These are phyloP conservation scores for Capillidium heterosporum DNA, from an alignment of 371 early-diverging fungal species.

Conservation along the genomic window DNA sequence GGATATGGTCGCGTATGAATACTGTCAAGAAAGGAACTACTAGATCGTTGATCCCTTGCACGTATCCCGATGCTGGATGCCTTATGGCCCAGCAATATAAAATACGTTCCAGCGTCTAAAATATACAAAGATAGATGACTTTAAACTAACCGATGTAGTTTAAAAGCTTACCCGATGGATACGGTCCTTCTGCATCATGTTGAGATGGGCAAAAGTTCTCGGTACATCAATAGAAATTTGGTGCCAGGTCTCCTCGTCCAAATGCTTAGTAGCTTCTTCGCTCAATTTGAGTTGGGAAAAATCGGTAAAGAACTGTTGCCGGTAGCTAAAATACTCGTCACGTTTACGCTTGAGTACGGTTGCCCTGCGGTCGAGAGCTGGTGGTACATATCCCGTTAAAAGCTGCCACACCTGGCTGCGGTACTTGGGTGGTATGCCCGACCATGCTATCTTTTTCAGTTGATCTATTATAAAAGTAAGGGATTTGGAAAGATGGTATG, in stretches of 20 bases:
- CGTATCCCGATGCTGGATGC: constrained; percentile 96
- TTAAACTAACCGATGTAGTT: neutral
- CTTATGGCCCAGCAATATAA: constrained; percentile 94
- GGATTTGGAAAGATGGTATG: no score
- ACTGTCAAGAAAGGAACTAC: constrained; percentile 90
- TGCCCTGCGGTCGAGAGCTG: neutral
- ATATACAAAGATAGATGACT: neutral
- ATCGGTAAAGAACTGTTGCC: neutral
- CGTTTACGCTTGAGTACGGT: neutral
- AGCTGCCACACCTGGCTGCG: neutral
- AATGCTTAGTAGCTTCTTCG: neutral
- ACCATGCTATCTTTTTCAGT: constrained; percentile 1
- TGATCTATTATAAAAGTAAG: neutral
- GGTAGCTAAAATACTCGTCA: neutral
- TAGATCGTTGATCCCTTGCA: constrained; percentile 98
- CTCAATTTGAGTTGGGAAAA: neutral
- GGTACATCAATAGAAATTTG: constrained; percentile 87
- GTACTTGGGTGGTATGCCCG: neutral
- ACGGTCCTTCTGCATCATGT: constrained; percentile 57
- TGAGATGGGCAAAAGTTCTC: constrained; percentile 66
- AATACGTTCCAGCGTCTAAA: constrained; percentile 68
- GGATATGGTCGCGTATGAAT: constrained; percentile 53
- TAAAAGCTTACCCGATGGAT: constrained; percentile 49
- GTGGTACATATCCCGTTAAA: constrained; percentile 3
- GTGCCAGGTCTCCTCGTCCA: constrained; percentile 2